Base-by-base conservation (phyloP, 2,329 filamentous ascomycete species). In the Nemania sp. region DNA sequence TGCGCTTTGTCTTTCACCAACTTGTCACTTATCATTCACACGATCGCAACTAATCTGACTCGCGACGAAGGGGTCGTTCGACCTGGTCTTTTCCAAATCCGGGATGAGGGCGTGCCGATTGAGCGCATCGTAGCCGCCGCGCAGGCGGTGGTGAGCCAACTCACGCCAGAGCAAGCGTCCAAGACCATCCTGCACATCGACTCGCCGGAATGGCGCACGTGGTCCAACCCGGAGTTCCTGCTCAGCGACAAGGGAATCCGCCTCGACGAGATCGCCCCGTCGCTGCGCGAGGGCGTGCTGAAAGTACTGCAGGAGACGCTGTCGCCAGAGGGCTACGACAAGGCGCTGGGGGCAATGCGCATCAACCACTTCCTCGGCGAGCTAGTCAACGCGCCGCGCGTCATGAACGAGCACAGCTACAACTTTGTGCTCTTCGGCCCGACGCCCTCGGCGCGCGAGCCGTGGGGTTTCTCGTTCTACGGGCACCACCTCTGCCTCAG, bases 401-500 rank as follows among this genome's bases (percentile, higher is more conserved):
- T 94, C 60, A 88, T 92, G 86, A 93, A 93, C 80, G 87, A 93
- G 77, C 88, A 86, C 80, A 92, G 89, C 1, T 94, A 94, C 84
- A 93, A 93, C 79, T 90, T 93, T 67, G 87, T 88, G 41, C 80
- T 93, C 1, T 93, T 93, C 75, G 91, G 91, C 11, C 78, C 20
- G n/a, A 78, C 26, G 15, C 90, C 90, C 0, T 89, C 88, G 0
- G 76, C 80, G 0, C 81, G 81, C 0, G 72, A 79, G 2, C 89
- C 91, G 0, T 94, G 92, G 92, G 92, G 91, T 0, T 92, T 88
- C 79, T 87, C 88, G 0, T 88, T 93, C 74, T 95, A 93, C 79
- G 92, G 92, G 6, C 92, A 95, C 77, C 92, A 95, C 73, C 83
- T 95, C 2, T 93, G 91, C 72, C 83, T 94, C 2, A 90, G 89